Evolutionary conservation across 164 flowering plant species (phyloP).

Genomic region (Chimonanthus praecox): DNA sequence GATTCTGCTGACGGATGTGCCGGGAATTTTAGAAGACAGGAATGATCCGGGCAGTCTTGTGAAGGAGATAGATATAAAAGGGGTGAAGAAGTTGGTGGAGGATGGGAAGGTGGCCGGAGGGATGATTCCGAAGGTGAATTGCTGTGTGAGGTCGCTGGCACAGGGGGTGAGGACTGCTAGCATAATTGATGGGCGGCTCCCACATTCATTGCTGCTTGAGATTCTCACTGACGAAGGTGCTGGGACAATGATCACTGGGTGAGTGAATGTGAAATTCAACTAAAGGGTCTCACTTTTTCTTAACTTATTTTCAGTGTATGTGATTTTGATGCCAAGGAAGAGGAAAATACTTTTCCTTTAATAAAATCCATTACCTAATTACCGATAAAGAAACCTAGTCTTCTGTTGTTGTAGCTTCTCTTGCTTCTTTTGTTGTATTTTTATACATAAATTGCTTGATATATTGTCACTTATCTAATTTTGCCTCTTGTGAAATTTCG

Average conservation of each 20-base stretch:
- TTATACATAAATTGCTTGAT: neutral
- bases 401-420: neutral
- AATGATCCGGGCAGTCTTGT: constrained; percentile 67
- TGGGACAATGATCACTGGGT: constrained; percentile 93
- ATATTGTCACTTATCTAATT: too few relatives aligned
- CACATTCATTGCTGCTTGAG: constrained; percentile 76
- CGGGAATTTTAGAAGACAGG: constrained; percentile 59
- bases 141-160: constrained; percentile 72
- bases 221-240: constrained; percentile 87
- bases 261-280: neutral
- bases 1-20: constrained; percentile 81
- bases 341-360: neutral
- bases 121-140: constrained; percentile 91
- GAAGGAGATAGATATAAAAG: constrained; percentile 74
- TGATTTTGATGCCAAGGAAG: neutral
- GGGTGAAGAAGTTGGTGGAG: constrained; percentile 68
- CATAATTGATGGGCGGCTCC: constrained; percentile 78
- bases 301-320: neutral
- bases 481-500: too few relatives aligned
- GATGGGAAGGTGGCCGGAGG: constrained; percentile 89
- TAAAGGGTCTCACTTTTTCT: neutral
- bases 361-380: neutral
- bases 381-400: too few relatives aligned
- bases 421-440: neutral
- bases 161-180: constrained; percentile 90